Percentiles rank a stretch among this genome's conserved stretches.
Evolutionary conservation across 2,329 filamentous ascomycete species (phyloP).

Genomic region (Talaromyces piceae): DNA sequence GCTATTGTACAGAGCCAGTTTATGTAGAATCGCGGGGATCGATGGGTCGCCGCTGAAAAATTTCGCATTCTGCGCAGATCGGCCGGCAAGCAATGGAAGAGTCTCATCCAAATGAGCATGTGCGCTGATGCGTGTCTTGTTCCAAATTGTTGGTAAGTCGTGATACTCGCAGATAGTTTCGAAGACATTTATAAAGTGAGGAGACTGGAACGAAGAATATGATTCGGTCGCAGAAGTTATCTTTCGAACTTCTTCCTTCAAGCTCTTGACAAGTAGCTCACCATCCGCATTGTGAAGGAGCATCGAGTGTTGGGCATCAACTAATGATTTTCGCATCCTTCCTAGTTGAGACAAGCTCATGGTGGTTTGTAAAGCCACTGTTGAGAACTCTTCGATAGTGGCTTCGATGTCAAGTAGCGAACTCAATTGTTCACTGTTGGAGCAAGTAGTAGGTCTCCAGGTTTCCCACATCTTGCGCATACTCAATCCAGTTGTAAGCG

Average conservation of each 20-base stretch:
- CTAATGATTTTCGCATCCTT: conserved; percentile 30
- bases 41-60: conserved; percentile 25
- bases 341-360: conserved; percentile 30
- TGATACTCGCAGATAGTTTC: conserved; percentile 41
- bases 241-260: conserved; percentile 32
- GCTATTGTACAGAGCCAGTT: conserved; percentile 30
- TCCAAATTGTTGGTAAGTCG: conserved; percentile 24
- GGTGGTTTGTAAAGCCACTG: conserved; percentile 28
- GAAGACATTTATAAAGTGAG: conserved; percentile 42
- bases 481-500: conserved; percentile 64
- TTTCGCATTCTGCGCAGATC: conserved; percentile 27
- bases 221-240: conserved; percentile 25
- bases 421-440: conserved; percentile 25
- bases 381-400: conserved; percentile 30
- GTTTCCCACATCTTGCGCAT: conserved; percentile 74
- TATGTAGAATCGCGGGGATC: conserved; percentile 30
- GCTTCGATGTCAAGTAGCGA: conserved; percentile 30
- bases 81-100: conserved; percentile 31
- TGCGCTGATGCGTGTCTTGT: conserved; percentile 8
- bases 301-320: conserved; percentile 31
- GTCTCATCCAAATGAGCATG: conserved; percentile 20
- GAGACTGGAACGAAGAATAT: conserved; percentile 22
- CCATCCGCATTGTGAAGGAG: conserved; percentile 30
- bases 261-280: conserved; percentile 26
- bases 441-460: conserved; percentile 56